phyloP scores from a whole-genome alignment of 108 stramenopile genomes.

The Fistulifera solaris region DNA sequence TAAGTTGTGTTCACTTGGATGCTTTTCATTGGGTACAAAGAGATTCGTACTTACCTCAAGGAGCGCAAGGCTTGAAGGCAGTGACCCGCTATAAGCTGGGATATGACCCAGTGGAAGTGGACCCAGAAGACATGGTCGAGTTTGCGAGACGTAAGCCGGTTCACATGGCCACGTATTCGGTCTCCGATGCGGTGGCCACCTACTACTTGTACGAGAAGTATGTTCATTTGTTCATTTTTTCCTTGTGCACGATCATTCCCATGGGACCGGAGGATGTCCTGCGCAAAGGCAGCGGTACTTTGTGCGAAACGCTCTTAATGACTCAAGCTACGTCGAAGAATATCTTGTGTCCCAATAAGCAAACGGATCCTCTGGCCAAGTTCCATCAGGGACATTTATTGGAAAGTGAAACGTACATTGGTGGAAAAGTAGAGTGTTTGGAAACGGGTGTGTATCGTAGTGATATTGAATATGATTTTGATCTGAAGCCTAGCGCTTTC shows the following conservation, averaged over 20 bases:
- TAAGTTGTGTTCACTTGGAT: slow-evolving; percentile 88
- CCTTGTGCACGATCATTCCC: slow-evolving; percentile 98
- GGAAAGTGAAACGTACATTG: slow-evolving; percentile 98
- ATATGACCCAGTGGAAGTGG: slow-evolving; percentile 98
- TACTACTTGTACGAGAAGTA: slow-evolving; percentile 97
- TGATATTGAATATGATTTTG: slow-evolving; percentile 91
- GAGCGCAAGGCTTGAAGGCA: slow-evolving; percentile 96
- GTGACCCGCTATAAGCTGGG: slow-evolving; percentile 98
- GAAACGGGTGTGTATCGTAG: slow-evolving; percentile 98
- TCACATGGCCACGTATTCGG: slow-evolving; percentile 98
- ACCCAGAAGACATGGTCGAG: slow-evolving; percentile 98
- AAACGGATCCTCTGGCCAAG: slow-evolving; percentile 78
- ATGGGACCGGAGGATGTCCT: slow-evolving; percentile 97
- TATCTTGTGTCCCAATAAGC: slow-evolving; percentile 98
- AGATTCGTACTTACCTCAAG: slow-evolving; percentile 98
- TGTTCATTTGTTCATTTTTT: slow-evolving; percentile 98
- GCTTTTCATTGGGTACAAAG: slow-evolving; percentile 98
- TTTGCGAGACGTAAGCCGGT: slow-evolving; percentile 86
- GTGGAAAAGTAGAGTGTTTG: slow-evolving; percentile 97
- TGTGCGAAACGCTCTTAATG: slow-evolving; percentile 97
- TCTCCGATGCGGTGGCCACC: slow-evolving; percentile 98
- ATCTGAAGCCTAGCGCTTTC: slow-evolving; percentile 88
- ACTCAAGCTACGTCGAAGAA: slow-evolving; percentile 89
- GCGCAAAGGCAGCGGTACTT: slow-evolving; percentile 92
- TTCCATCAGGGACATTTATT: slow-evolving; percentile 92